Evolutionary conservation across 192 early-diverging fungal genomes (phyloP), one percentile per base, ranked within the genome.

Genomic region (Coemansia reversa): DNA sequence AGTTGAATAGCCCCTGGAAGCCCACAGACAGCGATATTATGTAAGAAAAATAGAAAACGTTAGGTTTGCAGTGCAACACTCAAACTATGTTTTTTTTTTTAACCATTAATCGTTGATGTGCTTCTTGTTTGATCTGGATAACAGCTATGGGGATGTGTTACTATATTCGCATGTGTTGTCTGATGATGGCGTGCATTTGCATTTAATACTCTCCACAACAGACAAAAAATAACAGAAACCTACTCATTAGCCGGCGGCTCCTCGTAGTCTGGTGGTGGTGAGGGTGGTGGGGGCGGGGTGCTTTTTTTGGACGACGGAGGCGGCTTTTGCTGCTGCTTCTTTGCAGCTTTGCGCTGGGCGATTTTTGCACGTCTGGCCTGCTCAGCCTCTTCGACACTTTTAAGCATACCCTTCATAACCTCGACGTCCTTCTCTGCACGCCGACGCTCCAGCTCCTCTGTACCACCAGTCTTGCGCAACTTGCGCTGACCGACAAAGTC

Each of bases 391-490:
- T 74, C 78, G 24, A 72, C 73, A 27, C 78, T 81, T 58, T 74
- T 79, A 20, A 80, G 61, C 82, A 83, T 83, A 7, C 73, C 64
- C 63, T 70, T 69, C 67, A 92, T 67, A 27, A 87, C 73, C 65
- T 90, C 85, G 5, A 81, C 56, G 47, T 92, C 82, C 62, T 91
- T 87, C 71, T 89, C 84, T 22, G 86, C 82, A 7, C 89, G 81
- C 62, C 84, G 62, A 6, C 89, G 83, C 63, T 92, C 91, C 5
- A 88, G 74, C 56, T 91, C 90, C 55, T 87, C 70, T 0, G 89
- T 88, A 9, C 91, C 91, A 2, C 91, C 91, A 0, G 89, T 91
- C 76, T 90, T 90, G 47, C 88, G 85, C 53, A 92, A 52, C 58
- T 88, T 87, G 35, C 79, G 86, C 19, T 80, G 35, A 4, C 75